A percentile compares a stretch with the other conserved stretches of the same genome.
Evolutionary conservation across 305 asterid genomes (phyloP).

Genomic region (Rubia tinctorum): DNA sequence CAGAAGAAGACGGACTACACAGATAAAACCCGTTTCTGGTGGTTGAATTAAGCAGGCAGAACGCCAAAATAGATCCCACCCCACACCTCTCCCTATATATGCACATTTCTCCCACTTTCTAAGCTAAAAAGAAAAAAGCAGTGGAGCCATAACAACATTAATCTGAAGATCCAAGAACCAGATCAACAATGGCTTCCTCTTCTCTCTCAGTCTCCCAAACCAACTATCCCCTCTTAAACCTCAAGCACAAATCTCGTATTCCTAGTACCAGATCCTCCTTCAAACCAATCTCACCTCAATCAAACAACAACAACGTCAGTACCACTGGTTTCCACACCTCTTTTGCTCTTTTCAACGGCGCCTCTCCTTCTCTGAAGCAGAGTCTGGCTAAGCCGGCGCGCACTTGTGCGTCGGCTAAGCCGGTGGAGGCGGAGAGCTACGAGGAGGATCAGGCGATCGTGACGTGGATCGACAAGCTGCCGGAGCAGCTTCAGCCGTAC

Average conservation of each 20-base stretch:
- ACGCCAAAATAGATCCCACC: not conserved
- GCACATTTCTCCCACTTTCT: not conserved
- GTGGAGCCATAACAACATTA: not conserved
- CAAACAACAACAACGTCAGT: not conserved
- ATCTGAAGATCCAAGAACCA: not conserved
- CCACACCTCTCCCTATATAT: not conserved
- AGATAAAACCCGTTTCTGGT: no score
- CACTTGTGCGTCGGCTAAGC: not conserved
- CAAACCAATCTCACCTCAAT: not conserved
- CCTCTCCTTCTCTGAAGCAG: not conserved
- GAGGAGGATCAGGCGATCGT: not conserved
- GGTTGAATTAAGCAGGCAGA: not conserved
- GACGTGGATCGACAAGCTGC: conserved; percentile 11
- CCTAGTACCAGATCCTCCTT: not conserved
- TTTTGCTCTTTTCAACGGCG: not conserved
- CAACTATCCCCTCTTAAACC: not conserved
- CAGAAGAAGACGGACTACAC: no score
- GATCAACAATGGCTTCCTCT: conserved; percentile 7
- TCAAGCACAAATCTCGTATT: not conserved
- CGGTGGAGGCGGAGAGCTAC: not conserved
- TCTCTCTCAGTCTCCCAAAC: not conserved
- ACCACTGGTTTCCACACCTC: not conserved
- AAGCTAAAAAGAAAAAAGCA: no score
- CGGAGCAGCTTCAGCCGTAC: conserved; percentile 10
- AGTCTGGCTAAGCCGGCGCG: not conserved